A percentile compares a stretch with the other conserved stretches of the same genome.
Conservation (phyloP, 148 eudicot genomes). For the Rhododendron vialii region DNA sequence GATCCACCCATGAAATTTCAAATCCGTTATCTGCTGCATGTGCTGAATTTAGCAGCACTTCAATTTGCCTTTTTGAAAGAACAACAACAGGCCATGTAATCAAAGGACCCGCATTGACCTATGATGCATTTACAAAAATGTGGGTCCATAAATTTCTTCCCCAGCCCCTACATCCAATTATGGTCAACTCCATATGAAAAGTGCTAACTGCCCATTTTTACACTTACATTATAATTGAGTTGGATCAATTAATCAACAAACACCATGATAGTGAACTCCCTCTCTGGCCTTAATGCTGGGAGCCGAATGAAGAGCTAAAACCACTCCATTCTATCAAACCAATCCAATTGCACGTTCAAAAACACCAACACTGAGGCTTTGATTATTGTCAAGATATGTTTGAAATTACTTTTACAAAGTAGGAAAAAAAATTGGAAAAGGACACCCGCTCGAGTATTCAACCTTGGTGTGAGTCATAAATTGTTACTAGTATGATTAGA, state of each 20-base stretch:
- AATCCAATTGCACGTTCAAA: neutral
- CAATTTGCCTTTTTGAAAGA: neutral
- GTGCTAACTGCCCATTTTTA: neutral
- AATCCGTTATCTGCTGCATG: neutral
- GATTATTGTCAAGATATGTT: neutral
- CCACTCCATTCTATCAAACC: neutral
- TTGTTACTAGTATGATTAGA: neutral
- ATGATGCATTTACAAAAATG: neutral
- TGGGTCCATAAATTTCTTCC: neutral
- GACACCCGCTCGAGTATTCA: conserved; percentile 10
- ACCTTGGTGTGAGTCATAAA: neutral
- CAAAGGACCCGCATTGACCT: conserved; percentile 11
- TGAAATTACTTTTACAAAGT: neutral
- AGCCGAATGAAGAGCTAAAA: conserved; percentile 3
- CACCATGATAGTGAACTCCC: conserved; percentile 14
- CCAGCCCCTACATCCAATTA: neutral
- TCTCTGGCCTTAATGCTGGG: neutral
- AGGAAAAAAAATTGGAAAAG: neutral
- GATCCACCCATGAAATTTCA: neutral
- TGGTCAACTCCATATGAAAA: conserved; percentile 13
- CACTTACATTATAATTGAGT: neutral
- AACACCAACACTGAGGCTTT: neutral
- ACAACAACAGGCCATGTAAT: neutral
- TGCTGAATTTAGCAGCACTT: neutral
- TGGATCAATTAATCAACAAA: conserved; percentile 6